Evolutionary conservation across 495 filamentous ascomycete genomes (phyloP), one percentile per base, ranked within the genome.

Genomic region (Aspergillus saccharolyticus): DNA sequence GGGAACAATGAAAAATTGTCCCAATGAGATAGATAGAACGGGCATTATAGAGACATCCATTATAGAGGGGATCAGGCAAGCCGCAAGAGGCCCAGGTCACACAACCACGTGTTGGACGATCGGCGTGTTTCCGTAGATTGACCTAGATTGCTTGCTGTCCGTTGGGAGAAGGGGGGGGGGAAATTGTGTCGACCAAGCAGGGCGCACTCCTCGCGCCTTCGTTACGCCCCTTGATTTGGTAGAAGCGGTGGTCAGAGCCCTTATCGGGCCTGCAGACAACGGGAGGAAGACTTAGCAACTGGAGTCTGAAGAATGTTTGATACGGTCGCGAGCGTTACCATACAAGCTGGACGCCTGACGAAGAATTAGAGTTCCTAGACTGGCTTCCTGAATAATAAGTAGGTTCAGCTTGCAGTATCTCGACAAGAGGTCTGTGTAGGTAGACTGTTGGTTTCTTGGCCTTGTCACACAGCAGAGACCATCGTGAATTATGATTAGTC

Each of bases 211-310:
- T 17, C n/a, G 15, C 47, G 33, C 33, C 33, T 39, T 39, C 47
- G 21, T 3, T 10, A 30, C 22, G 25, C 22, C 47, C 24, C 18
- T 15, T 50, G 47, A 50, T 50, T 30, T 30, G 47, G 14, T 30
- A 15, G 15, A 15, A 17, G 47, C 22, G n/a, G 28, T 50, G 21
- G 16, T 50, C 22, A 20, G 47, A n/a, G 47, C 22, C 47, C 47
- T 50, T 25, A 50, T n/a, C 47, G 24, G 33, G 15, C 28, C 47
- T 50, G 47, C 47, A 50, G 47, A 30, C 47, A 24, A 50, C 47
- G 47, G 47, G 47, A 50, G 47, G 47, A 50, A 50, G 47, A 50
- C 47, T 50, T 30, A 50, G 47, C 47, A 49, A 17, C 12, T 19
- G 22, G 47, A 49, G n/a, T 12, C 47, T 28, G 47, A 28, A 28